Evolutionary conservation across 2,329 filamentous ascomycete genomes (phyloP), one percentile per base, ranked within the genome.

Genomic region (Aspergillus pseudoterreus): DNA sequence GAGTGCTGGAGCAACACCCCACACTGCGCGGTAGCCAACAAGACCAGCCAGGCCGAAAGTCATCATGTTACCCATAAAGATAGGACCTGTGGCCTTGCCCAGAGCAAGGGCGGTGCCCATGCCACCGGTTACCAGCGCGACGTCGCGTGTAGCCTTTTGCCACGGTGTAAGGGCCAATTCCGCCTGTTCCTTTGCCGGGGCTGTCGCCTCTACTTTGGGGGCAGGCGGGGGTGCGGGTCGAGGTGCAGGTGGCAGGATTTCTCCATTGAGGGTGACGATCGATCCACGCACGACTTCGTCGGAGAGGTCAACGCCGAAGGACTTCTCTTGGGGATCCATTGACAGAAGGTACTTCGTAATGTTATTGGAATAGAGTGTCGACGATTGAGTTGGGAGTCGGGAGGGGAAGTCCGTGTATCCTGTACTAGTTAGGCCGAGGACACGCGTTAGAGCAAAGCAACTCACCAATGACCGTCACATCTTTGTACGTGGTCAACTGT

Each of bases 311-410:
- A 95, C 78, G 6, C 89, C 88, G 57, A 90, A 95, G 35, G 86
- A 81, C 57, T 89, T 90, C 2, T 90, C 84, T 53, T 86, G 81
- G 1, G 90, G 88, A 1, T 84, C 72, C 78, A 95, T 90, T 0
- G 90, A 94, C 9, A 96, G 78, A 24, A 95, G 75, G 51, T 92
- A 87, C 66, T 95, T 96, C 59, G 86, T 91, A 62, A 95, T 92
- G 66, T 96, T 96, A 79, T 95, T 96, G 2, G 89, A 94, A 71
- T 95, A 96, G 17, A 96, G 75, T 0, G 89, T 95, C 0, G 90
- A 95, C 0, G 90, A 90, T 69, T 96, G 91, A 0, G 90, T 95
- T 0, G 91, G 90, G 2, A 96, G 78, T 43, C 90, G 82, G 30
- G 90, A 95, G 0, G 91, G 90, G 24, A 95, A 78, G 70, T 96